These are phyloP conservation scores for Phaeosphaeriaceae sp. DNA, from an alignment of 2,329 filamentous ascomycete genomes.

Conservation along the genomic window DNA sequence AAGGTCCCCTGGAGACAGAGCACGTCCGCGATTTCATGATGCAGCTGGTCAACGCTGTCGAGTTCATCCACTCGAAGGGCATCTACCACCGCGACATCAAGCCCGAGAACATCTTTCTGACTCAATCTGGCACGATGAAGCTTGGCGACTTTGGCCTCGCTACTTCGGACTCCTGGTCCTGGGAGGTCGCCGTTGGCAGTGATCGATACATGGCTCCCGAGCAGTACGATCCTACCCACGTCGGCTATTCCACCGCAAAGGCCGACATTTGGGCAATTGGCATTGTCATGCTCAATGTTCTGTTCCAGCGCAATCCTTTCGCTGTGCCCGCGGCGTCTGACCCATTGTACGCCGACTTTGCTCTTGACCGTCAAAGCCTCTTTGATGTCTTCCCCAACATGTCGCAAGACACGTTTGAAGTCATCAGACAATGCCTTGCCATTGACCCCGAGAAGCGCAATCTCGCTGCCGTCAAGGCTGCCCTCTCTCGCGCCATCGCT, in stretches of 20 bases:
- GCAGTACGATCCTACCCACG: conserved; percentile 88
- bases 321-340: conserved; percentile 89
- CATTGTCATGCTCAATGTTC: conserved; percentile 92
- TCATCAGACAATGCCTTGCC: conserved; percentile 88
- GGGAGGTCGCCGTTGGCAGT: conserved; percentile 92
- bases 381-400: conserved; percentile 99
- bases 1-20: conserved; percentile 90
- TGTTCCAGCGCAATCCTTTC: conserved; percentile 97
- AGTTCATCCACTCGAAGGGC: conserved; percentile 88
- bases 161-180: conserved; percentile 87
- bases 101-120: conserved; percentile 98
- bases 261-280: conserved; percentile 98
- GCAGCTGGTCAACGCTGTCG: conserved; percentile 86
- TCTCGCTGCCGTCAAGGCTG: conserved; percentile 76
- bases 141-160: conserved; percentile 95
- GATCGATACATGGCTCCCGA: conserved; percentile 99
- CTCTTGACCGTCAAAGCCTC: conserved; percentile 89
- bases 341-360: conserved; percentile 90
- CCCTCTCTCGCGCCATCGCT: conserved; percentile 79
- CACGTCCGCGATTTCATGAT: conserved; percentile 98
- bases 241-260: conserved; percentile 89
- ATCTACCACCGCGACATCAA: conserved; percentile 99
- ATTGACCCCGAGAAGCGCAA: conserved; percentile 90
- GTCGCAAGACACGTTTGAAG: conserved; percentile 97
- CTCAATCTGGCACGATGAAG: conserved; percentile 87